Conservation (phyloP, 352 stramenopile species). For the Stephanocyclus meneghinianus region DNA sequence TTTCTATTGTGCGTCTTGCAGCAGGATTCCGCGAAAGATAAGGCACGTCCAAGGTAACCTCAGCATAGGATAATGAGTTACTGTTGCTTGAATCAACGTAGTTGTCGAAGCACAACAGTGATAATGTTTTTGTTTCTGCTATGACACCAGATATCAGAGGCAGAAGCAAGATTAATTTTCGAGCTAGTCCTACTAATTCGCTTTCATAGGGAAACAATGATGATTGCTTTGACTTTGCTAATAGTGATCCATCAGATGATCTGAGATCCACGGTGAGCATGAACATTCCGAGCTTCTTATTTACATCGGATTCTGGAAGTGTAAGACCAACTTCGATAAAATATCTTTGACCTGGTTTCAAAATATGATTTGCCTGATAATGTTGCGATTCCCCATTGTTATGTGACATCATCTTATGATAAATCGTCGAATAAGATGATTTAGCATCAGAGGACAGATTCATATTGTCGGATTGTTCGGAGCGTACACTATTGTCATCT, state of each 20-base stretch:
- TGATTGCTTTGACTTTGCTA: constrained; percentile 55
- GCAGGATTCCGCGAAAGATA: constrained; percentile 40
- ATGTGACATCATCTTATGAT: constrained; percentile 5
- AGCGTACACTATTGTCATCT: neutral
- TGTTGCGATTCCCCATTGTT: constrained; percentile 8
- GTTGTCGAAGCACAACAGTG: constrained; percentile 68
- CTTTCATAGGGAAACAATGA: constrained; percentile 74
- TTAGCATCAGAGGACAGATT: neutral
- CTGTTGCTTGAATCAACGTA: constrained; percentile 65
- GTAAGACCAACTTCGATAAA: constrained; percentile 70
- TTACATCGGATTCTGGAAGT: constrained; percentile 71
- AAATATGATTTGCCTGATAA: constrained; percentile 27
- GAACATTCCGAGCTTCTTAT: constrained; percentile 73
- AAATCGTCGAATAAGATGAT: neutral
- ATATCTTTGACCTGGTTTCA: constrained; percentile 53
- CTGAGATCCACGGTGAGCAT: constrained; percentile 67
- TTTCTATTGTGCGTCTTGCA: constrained; percentile 50
- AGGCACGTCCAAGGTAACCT: constrained; percentile 44
- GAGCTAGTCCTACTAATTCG: constrained; percentile 55
- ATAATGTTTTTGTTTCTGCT: constrained; percentile 66
- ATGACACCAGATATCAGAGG: constrained; percentile 65
- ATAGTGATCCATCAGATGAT: constrained; percentile 42
- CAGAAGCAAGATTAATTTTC: constrained; percentile 62
- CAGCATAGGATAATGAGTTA: constrained; percentile 57
- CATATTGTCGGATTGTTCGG: neutral